Evolutionary conservation across 495 filamentous ascomycete genomes (phyloP).

Genomic region (Penicillium canescens): DNA sequence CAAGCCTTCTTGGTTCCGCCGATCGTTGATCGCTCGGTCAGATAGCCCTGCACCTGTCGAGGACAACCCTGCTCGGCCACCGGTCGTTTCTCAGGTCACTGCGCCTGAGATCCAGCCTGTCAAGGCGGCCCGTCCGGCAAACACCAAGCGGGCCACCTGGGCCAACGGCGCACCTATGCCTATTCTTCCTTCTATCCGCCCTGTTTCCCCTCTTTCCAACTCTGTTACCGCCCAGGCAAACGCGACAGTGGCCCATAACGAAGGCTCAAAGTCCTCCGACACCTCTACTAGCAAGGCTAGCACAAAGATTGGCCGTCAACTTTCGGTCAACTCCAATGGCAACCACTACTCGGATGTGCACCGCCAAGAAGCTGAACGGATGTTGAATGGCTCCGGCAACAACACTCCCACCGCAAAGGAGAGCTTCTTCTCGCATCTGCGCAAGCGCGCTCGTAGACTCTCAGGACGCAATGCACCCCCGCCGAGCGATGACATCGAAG

Average conservation of each 20-base stretch:
- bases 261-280: constrained; percentile 27
- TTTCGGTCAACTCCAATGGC: constrained; percentile 91
- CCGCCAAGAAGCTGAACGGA: constrained; percentile 86
- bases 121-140: constrained; percentile 58
- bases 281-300: constrained; percentile 57
- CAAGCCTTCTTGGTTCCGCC: constrained; percentile 94
- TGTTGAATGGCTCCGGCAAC: constrained; percentile 78
- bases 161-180: constrained; percentile 93
- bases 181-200: constrained; percentile 93
- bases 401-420: constrained; percentile 71
- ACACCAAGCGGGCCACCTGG: constrained; percentile 83
- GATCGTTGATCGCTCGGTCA: constrained; percentile 79
- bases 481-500: constrained; percentile 83
- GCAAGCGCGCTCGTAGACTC: constrained; percentile 89
- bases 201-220: constrained; percentile 90
- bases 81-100: constrained; percentile 55
- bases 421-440: constrained; percentile 95
- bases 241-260: constrained; percentile 32
- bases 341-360: constrained; percentile 88
- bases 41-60: constrained; percentile 54
- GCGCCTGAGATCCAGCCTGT: constrained; percentile 43
- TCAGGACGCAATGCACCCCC: constrained; percentile 84
- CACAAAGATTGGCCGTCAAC: constrained; percentile 94
- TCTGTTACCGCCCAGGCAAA: constrained; percentile 87
- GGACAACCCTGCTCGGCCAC: constrained; percentile 37